A percentile compares a stretch with the other conserved stretches of the same genome.
These are phyloP conservation scores for Neurospora sp. DNA, from an alignment of 495 filamentous ascomycete genomes.

Conservation along the genomic window DNA sequence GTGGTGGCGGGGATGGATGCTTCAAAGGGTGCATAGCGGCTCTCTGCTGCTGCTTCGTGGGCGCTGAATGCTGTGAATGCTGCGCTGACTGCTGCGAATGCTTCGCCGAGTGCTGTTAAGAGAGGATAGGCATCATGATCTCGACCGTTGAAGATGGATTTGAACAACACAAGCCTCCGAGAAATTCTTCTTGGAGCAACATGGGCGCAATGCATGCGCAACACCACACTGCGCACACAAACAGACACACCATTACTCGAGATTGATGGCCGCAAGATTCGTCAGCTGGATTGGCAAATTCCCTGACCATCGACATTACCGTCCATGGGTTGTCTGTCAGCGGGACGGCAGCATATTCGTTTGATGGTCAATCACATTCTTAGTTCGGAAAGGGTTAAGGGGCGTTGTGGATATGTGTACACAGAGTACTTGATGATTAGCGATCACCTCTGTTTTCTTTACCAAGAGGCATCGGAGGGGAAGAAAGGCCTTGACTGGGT, in stretches of 20 bases:
- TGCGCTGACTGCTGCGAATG: conserved; percentile 63
- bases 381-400: not conserved
- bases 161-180: not conserved
- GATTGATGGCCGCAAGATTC: not conserved
- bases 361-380: not conserved
- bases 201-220: not conserved
- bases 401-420: not conserved
- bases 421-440: not conserved
- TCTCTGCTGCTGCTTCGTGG: conserved; percentile 70
- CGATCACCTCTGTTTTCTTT: not conserved
- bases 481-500: not conserved
- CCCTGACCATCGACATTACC: not conserved
- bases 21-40: conserved; percentile 55
- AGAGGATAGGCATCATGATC: not conserved
- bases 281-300: not conserved
- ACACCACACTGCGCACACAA: not conserved
- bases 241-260: not conserved
- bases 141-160: not conserved
- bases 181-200: not conserved
- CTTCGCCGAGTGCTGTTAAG: conserved; percentile 44
- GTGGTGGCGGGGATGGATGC: conserved; percentile 46
- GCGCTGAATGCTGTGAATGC: conserved; percentile 70
- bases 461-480: not conserved
- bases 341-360: not conserved
- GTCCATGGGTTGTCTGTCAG: not conserved